A percentile compares a stretch with the other conserved stretches of the same genome.
Conservation (phyloP, 140 eudicot genomes). For the Bidens hawaiensis region DNA sequence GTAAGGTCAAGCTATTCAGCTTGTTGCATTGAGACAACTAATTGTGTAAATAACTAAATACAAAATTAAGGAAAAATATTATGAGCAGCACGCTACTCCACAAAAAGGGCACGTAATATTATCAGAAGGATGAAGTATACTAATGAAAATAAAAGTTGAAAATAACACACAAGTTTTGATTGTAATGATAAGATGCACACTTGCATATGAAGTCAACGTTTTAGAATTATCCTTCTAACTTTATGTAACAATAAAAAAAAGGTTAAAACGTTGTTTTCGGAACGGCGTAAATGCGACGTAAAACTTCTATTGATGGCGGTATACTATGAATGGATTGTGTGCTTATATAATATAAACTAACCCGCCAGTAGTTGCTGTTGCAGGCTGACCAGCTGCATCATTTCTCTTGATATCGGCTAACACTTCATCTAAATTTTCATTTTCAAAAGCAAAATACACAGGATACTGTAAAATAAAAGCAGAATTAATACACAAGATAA, state of each 20-base stretch:
- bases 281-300: neutral
- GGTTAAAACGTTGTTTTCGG: neutral
- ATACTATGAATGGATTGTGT: neutral
- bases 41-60: neutral
- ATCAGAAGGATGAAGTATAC: neutral
- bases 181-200: neutral
- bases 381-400: slow-evolving; percentile 93
- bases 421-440: slow-evolving; percentile 59
- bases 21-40: neutral
- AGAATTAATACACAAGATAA: neutral
- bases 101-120: neutral
- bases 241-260: neutral
- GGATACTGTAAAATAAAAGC: too few relatives aligned
- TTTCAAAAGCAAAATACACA: slow-evolving; percentile 91
- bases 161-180: neutral
- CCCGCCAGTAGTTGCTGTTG: slow-evolving; percentile 99
- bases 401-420: slow-evolving; percentile 74
- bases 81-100: neutral
- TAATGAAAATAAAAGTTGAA: neutral
- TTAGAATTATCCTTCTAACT: neutral
- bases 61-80: neutral
- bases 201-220: neutral
- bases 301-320: neutral
- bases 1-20: neutral
- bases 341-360: slow-evolving; percentile 33